Percentiles rank a stretch among this genome's conserved stretches.
Conservation (phyloP, 2,329 filamentous ascomycete species). For the Penicillium sp. region DNA sequence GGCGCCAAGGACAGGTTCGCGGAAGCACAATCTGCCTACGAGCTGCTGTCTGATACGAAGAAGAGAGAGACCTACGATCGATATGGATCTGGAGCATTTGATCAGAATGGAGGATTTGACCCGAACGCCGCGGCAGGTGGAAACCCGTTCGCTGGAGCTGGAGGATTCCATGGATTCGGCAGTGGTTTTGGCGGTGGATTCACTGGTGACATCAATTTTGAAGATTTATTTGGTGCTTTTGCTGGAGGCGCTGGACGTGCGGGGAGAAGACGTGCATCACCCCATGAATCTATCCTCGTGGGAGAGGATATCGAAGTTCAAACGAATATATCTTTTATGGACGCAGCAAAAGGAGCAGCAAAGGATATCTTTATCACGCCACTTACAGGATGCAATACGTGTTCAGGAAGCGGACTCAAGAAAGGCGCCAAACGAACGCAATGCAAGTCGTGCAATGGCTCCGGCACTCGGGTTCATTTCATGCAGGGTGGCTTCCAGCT, state of each 20-base stretch:
- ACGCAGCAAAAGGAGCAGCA: slow-evolving; percentile 83
- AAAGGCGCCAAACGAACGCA: slow-evolving; percentile 66
- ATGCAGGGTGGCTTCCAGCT: slow-evolving; percentile 95
- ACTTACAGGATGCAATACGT: slow-evolving; percentile 75
- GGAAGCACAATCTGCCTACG: slow-evolving; percentile 90
- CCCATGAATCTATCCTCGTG: slow-evolving; percentile 75
- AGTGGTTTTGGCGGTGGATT: slow-evolving; percentile 61
- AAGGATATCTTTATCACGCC: slow-evolving; percentile 88
- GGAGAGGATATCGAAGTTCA: slow-evolving; percentile 96
- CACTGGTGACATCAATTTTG: slow-evolving; percentile 84
- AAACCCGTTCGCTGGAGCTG: slow-evolving; percentile 55
- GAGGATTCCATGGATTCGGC: slow-evolving; percentile 58
- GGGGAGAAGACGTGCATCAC: slow-evolving; percentile 50
- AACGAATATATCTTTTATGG: slow-evolving; percentile 89
- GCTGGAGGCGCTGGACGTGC: slow-evolving; percentile 56
- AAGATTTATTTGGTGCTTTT: slow-evolving; percentile 91
- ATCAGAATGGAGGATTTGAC: slow-evolving; percentile 69
- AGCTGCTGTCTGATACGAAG: slow-evolving; percentile 84
- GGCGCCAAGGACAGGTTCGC: slow-evolving; percentile 92
- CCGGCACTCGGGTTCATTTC: slow-evolving; percentile 80
- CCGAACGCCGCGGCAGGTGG: slow-evolving; percentile 57
- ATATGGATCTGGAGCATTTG: slow-evolving; percentile 76
- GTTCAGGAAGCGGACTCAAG: slow-evolving; percentile 79
- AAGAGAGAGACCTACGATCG: slow-evolving; percentile 92
- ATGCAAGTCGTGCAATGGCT: slow-evolving; percentile 80